A percentile compares a stretch with the other conserved stretches of the same genome.
Conservation (phyloP, 2,329 filamentous ascomycete genomes). For the Cladophialophora psammophila region DNA sequence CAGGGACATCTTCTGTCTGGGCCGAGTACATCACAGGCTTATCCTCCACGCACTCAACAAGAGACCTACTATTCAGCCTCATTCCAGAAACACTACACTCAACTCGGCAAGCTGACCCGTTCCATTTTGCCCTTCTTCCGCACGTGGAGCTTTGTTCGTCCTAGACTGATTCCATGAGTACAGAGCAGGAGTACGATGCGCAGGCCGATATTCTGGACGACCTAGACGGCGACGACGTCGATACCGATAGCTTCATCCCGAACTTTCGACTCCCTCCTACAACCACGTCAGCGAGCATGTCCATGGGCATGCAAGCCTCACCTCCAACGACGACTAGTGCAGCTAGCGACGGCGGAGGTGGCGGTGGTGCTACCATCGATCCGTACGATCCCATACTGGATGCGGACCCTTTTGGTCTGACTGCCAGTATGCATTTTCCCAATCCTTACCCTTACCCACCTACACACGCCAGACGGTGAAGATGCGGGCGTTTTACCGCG, state of each 20-base stretch:
- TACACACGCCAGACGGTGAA: conserved; percentile 32
- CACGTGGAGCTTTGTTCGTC: conserved; percentile 69
- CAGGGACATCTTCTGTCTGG: conserved; percentile 46
- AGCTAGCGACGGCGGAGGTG: conserved; percentile 48
- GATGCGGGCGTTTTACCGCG: background rate
- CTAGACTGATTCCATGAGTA: conserved; percentile 71
- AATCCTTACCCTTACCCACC: conserved; percentile 68
- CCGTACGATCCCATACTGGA: conserved; percentile 87
- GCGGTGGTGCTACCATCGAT: conserved; percentile 61
- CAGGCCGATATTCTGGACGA: conserved; percentile 90
- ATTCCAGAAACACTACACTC: conserved; percentile 93
- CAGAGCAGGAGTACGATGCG: conserved; percentile 97
- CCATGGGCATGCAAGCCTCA: conserved; percentile 54
- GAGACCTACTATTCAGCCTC: conserved; percentile 79
- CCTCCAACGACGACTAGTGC: conserved; percentile 49
- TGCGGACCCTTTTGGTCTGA: conserved; percentile 91
- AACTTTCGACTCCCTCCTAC: conserved; percentile 51
- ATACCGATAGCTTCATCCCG: conserved; percentile 71
- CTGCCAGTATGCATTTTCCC: conserved; percentile 94
- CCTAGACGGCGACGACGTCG: conserved; percentile 71
- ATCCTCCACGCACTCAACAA: conserved; percentile 49
- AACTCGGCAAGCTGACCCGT: conserved; percentile 82
- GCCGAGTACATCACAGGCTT: conserved; percentile 45
- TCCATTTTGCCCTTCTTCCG: conserved; percentile 51
- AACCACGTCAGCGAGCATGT: conserved; percentile 43